These are phyloP conservation scores for Serpula lacrymans DNA, from an alignment of 768 basidiomycete genomes.

Conservation along the genomic window DNA sequence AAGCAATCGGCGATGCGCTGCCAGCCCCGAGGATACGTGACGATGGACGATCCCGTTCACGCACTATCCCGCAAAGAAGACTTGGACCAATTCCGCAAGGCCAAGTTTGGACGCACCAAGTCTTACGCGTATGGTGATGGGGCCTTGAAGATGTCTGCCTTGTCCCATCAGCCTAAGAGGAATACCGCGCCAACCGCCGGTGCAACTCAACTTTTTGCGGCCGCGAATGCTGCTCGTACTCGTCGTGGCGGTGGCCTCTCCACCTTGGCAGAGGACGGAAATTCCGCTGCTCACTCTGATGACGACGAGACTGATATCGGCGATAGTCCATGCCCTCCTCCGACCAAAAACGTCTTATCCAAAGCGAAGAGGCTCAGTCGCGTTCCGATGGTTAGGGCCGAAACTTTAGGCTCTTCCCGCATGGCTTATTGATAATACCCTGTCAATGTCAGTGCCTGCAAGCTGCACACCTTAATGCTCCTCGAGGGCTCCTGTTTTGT, in stretches of 20 bases:
- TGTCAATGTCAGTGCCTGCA: too few relatives aligned
- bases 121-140: conserved; percentile 92
- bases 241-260: conserved; percentile 55
- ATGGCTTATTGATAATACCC: conserved; percentile 43
- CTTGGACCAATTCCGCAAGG: conserved; percentile 87
- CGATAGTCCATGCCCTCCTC: conserved; percentile 86
- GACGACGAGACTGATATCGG: conserved; percentile 78
- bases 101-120: conserved; percentile 84
- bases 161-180: conserved; percentile 50
- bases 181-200: conserved; percentile 60
- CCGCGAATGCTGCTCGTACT: conserved; percentile 63
- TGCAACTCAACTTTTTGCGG: conserved; percentile 57
- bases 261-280: conserved; percentile 68
- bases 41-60: conserved; percentile 93
- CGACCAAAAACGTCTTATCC: conserved; percentile 52
- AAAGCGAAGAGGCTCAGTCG: conserved; percentile 57
- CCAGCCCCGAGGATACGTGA: conserved; percentile 78
- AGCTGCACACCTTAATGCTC: not conserved
- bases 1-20: conserved; percentile 66
- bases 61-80: conserved; percentile 78
- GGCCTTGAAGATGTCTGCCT: conserved; percentile 36
- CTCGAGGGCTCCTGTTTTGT: too few relatives aligned
- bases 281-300: conserved; percentile 57
- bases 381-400: conserved; percentile 52
- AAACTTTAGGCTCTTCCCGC: conserved; percentile 66